Base-by-base conservation (phyloP, 2,329 filamentous ascomycete genomes). In the Fusarium sp. region DNA sequence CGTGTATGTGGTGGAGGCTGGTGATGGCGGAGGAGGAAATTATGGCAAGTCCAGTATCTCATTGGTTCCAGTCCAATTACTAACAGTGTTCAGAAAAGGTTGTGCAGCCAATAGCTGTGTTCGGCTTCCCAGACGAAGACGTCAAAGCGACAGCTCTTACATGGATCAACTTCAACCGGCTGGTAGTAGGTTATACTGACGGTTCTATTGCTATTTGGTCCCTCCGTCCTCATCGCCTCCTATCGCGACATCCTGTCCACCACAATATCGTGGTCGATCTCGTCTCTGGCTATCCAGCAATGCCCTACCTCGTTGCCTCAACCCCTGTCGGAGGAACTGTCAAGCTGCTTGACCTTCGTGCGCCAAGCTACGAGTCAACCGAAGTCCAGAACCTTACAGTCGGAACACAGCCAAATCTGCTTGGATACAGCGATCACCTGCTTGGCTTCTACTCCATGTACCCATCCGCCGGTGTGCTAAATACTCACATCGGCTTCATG, bases 161-260 rank as follows among this genome's bases (percentile, higher is more conserved):
- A 16, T 91, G 89, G 89, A 80, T 86, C 38, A 86, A 85, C 66
- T 83, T 84, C 71, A 90, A 90, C 75, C 86, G 88, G 28, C 80
- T 91, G 43, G 87, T 83, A 1, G 80, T 88, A 35, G 89, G 88
- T 54, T 88, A 90, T 75, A 85, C 84, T 1, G 89, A 91, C 67
- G 89, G 89, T 37, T 88, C 86, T 25, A 81, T 90, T 40, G 83
- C 84, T 25, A 80, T 90, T 16, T 91, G 88, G 88, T 90, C 88
- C 16, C 75, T 90, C 46, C 82, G 82, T 43, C 88, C 88, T 2
- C 80, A 78, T 49, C 79, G 82, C 32, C 80, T 89, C 57, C 81
- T 90, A 33, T 85, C 85, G 46, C 85, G 88, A 5, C 85, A 88
- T 54, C 83, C 86, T 9, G 82, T 87, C n/a, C 88, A 90, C 74